These are phyloP conservation scores for Rhizodiscina lignyota DNA, from an alignment of 495 filamentous ascomycete species.

Conservation along the genomic window DNA sequence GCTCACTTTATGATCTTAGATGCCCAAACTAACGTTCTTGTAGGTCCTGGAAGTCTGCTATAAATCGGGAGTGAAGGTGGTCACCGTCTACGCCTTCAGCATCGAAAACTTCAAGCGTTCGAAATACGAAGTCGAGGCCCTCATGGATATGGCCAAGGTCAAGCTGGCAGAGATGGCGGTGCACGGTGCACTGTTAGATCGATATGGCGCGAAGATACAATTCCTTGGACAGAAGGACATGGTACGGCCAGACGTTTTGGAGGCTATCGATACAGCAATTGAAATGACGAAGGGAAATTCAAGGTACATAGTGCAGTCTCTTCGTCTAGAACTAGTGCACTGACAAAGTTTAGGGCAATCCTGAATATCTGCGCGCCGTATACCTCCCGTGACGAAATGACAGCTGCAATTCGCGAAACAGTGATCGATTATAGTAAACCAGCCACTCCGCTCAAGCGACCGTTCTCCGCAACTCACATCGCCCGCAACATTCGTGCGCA, in stretches of 20 bases:
- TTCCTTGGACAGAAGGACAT: slow-evolving; percentile 70
- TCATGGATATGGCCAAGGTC: slow-evolving; percentile 96
- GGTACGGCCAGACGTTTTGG: slow-evolving; percentile 69
- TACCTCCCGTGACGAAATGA: slow-evolving; percentile 91
- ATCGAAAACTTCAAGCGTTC: slow-evolving; percentile 98
- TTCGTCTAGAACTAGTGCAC: no score
- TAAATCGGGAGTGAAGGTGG: slow-evolving; percentile 83
- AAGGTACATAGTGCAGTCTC: no score
- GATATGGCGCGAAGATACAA: slow-evolving; percentile 74
- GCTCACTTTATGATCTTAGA: not conserved
- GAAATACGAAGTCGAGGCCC: slow-evolving; percentile 90
- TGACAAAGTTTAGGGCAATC: slow-evolving; percentile 54
- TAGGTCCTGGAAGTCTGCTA: slow-evolving; percentile 96
- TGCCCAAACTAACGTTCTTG: not conserved
- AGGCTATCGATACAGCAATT: slow-evolving; percentile 68
- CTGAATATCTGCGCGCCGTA: slow-evolving; percentile 97
- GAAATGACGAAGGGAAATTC: slow-evolving; percentile 72
- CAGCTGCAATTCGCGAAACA: slow-evolving; percentile 71
- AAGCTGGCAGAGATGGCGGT: slow-evolving; percentile 82
- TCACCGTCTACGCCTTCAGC: slow-evolving; percentile 95
- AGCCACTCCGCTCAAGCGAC: slow-evolving; percentile 31
- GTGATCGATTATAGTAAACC: slow-evolving; percentile 68
- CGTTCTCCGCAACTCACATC: slow-evolving; percentile 78
- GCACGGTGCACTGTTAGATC: slow-evolving; percentile 83
- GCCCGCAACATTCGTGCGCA: slow-evolving; percentile 59